Evolutionary conservation across 257 asterid genomes (phyloP).

Genomic region (Solanum peruvianum): DNA sequence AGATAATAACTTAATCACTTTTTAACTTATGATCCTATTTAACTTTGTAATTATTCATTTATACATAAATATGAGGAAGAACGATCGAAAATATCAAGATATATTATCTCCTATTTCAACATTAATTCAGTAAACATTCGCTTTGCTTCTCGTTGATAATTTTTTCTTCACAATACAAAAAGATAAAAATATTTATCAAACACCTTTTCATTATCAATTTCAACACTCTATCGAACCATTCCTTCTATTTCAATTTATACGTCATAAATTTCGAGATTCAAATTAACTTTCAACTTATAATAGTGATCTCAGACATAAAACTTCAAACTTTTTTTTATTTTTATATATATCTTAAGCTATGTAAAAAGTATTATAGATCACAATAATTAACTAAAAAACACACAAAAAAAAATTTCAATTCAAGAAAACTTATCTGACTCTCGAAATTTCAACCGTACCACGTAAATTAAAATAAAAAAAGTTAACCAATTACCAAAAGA

Average conservation of each 20-base stretch:
- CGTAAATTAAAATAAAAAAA: too few relatives aligned
- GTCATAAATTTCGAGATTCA: too few relatives aligned
- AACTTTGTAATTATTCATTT: too few relatives aligned
- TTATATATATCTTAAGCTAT: too few relatives aligned
- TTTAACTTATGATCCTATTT: too few relatives aligned
- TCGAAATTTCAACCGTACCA: fast-evolving
- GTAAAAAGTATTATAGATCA: fast-evolving
- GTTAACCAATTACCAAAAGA: not conserved
- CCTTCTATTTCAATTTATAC: not conserved
- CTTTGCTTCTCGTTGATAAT: too few relatives aligned
- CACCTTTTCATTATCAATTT: not conserved
- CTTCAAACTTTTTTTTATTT: too few relatives aligned
- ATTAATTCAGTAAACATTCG: fast-evolving
- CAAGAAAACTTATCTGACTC: not conserved
- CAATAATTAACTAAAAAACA: fast-evolving
- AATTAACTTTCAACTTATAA: too few relatives aligned
- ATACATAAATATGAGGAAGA: too few relatives aligned
- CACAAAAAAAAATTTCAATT: fast-evolving
- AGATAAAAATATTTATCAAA: not conserved
- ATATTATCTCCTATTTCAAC: too few relatives aligned
- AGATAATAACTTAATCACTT: too few relatives aligned
- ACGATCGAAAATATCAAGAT: fast-evolving
- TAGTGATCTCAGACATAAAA: too few relatives aligned
- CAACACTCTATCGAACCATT: not conserved
- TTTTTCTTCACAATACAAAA: not conserved